These are phyloP conservation scores for Rhodosporidiobolus sp. DNA, from an alignment of 768 basidiomycete genomes.

Conservation along the genomic window DNA sequence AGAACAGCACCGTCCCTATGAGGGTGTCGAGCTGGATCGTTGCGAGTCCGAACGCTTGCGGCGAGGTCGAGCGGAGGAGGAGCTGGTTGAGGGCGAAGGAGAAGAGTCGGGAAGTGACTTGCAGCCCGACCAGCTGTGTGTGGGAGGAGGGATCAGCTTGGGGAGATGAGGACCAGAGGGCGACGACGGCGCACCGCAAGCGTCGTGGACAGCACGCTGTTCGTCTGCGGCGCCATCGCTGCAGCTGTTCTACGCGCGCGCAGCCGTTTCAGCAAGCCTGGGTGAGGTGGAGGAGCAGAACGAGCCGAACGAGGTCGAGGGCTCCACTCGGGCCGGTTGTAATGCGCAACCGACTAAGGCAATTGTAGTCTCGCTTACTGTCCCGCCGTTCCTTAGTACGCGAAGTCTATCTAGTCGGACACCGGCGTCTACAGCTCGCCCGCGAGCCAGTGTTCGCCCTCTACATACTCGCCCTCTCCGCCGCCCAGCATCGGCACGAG, in stretches of 20 bases:
- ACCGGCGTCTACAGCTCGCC: slow-evolving; percentile 1
- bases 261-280: too few species aligned
- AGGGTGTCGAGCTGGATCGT: slow-evolving; percentile 92
- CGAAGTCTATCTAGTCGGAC: too few species aligned
- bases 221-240: background rate
- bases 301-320: too few species aligned
- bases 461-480: background rate
- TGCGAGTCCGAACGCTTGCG: slow-evolving; percentile 79
- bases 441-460: background rate
- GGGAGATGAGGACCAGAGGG: background rate
- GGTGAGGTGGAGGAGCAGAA: too few species aligned
- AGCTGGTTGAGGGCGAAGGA: slow-evolving; percentile 89
- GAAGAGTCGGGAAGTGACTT: slow-evolving; percentile 74
- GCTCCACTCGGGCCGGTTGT: too few species aligned
- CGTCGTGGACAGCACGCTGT: background rate
- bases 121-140: slow-evolving; percentile 71
- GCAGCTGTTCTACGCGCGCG: too few species aligned
- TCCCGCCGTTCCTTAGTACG: too few species aligned
- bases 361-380: too few species aligned
- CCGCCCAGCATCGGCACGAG: background rate
- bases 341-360: too few species aligned
- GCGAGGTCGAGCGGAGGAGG: slow-evolving; percentile 75
- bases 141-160: slow-evolving; percentile 50
- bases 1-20: slow-evolving; percentile 81
- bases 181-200: background rate